phyloP scores from a whole-genome alignment of 257 asterid species.

The Pogostemon cablin region DNA sequence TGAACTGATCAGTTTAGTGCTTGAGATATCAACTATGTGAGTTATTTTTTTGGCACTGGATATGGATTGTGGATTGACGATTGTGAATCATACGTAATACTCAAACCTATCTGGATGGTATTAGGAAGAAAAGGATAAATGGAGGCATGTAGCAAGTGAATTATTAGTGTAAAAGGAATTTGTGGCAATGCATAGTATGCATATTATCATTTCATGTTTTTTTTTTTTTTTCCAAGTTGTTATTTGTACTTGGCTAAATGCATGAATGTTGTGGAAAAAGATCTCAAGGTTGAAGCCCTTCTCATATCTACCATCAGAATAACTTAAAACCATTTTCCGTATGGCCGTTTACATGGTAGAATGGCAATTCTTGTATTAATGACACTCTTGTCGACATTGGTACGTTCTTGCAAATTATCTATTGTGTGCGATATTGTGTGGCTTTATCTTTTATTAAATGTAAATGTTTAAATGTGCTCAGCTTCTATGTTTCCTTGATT shows the following conservation, averaged over 20 bases:
- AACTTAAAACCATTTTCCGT: too few relatives aligned
- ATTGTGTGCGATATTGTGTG: not conserved
- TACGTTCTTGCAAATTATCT: not conserved
- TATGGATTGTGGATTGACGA: too few relatives aligned
- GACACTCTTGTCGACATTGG: constrained; percentile 12
- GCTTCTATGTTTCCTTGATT: constrained; percentile 20
- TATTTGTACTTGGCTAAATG: constrained; percentile 4
- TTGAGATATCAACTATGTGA: not conserved
- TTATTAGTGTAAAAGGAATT: too few relatives aligned
- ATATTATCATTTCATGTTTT: not conserved
- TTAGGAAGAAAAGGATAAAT: too few relatives aligned
- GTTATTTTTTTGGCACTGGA: too few relatives aligned
- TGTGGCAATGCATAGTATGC: too few relatives aligned
- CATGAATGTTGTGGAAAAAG: not conserved
- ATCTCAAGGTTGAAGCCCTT: not conserved
- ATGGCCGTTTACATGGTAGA: not conserved
- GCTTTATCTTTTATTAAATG: constrained; percentile 16
- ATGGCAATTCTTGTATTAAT: constrained; percentile 8
- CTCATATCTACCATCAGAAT: not conserved
- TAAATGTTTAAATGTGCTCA: constrained; percentile 10
- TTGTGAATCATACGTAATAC: too few relatives aligned
- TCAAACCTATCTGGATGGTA: too few relatives aligned
- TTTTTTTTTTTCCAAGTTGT: constrained; percentile 7
- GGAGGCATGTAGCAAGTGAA: too few relatives aligned
- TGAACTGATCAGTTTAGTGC: constrained; percentile 18